Conservation (phyloP, 192 early-diverging fungal genomes). For the Backusella westeae region DNA sequence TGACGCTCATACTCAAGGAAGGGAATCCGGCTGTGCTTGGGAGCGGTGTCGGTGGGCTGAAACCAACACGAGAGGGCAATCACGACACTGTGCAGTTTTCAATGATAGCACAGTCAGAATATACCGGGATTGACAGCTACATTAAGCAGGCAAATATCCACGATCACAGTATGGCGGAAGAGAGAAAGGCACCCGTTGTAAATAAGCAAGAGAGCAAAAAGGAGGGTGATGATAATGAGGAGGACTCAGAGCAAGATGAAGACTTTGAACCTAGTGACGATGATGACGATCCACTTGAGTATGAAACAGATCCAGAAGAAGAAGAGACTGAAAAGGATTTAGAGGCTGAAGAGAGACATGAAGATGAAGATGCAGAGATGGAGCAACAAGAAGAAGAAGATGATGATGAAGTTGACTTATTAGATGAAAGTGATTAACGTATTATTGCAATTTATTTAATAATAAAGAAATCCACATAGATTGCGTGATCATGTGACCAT, state of each 20-base stretch:
- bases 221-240: not conserved
- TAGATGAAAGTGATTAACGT: not conserved
- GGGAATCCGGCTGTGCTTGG: not conserved
- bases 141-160: slow-evolving; percentile 30
- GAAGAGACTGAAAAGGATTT: slow-evolving; percentile 20
- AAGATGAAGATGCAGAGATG: not conserved
- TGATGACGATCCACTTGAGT: not conserved
- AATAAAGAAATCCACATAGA: not conserved
- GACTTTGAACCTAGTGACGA: slow-evolving; percentile 17
- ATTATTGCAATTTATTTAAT: not conserved
- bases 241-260: slow-evolving; percentile 22
- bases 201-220: not conserved
- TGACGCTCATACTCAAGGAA: slow-evolving; percentile 21
- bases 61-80: not conserved
- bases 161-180: slow-evolving; percentile 31
- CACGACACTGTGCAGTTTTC: slow-evolving; percentile 26
- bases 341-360: not conserved
- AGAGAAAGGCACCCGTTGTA: slow-evolving; percentile 18
- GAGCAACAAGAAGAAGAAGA: not conserved
- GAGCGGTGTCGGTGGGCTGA: not conserved
- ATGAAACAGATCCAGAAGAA: slow-evolving; percentile 20
- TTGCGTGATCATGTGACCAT: not conserved
- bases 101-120: slow-evolving; percentile 46
- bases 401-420: not conserved
- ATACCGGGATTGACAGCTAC: slow-evolving; percentile 35